Evolutionary conservation across 179 eudicot species (phyloP).

Genomic region (Amaranthus tricolor): DNA sequence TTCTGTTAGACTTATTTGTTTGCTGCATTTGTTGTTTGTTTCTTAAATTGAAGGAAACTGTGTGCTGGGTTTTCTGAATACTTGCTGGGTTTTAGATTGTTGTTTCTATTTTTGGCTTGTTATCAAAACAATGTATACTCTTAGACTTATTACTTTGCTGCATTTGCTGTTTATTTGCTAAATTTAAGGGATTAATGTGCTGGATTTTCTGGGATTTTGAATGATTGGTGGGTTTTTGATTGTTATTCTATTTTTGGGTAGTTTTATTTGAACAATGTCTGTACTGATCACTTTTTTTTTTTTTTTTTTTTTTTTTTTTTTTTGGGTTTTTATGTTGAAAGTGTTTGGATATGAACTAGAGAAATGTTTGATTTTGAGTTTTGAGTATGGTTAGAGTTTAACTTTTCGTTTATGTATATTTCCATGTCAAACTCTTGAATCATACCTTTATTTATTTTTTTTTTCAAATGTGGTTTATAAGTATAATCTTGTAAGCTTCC

Average conservation of each 20-base stretch:
- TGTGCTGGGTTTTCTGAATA: no score
- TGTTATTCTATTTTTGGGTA: not conserved
- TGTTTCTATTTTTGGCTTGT: no score
- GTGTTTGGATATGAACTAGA: not conserved
- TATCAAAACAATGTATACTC: no score
- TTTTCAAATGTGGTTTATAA: not conserved
- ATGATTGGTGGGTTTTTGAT: not conserved
- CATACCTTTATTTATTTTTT: not conserved
- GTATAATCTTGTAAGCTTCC: not conserved
- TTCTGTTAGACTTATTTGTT: not conserved
- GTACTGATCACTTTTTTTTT: not conserved
- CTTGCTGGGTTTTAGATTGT: no score
- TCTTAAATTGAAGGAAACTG: not conserved
- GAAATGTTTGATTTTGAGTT: not conserved
- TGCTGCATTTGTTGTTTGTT: not conserved
- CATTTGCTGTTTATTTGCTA: not conserved
- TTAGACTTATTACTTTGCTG: not conserved
- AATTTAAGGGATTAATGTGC: not conserved
- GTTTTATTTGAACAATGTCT: not conserved
- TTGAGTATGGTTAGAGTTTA: not conserved
- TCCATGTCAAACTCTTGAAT: not conserved
- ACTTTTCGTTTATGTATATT: not conserved
- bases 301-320: not conserved
- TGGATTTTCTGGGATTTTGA: slow-evolving; percentile 17
- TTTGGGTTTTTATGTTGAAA: not conserved